Base-by-base conservation (phyloP, 2,329 filamentous ascomycete genomes). In the Aspergillus oerlinghausenensis region DNA sequence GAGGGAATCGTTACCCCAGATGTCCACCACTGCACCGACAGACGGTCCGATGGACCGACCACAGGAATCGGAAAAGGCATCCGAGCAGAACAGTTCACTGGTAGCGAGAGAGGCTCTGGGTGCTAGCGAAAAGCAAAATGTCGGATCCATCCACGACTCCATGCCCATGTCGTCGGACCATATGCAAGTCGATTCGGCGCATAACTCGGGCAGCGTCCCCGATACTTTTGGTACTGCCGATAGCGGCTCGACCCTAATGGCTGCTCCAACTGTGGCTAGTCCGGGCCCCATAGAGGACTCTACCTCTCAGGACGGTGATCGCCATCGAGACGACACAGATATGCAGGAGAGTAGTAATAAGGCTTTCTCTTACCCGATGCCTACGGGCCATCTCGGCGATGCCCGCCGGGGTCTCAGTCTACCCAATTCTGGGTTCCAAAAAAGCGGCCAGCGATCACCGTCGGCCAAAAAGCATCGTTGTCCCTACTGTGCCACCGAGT, bases 401-500 rank as follows among this genome's bases (percentile, higher is more conserved):
- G 78, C 81, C 10, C 75, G 80, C 52, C 79, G 84, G 61, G 82
- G 83, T 55, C 81, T 85, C 73, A 87, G 84, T 66, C 71, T 84
- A 57, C 82, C 82, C 42, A 75, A 79, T 60, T 77, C 82, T 17
- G 82, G 81, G 45, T 82, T 81, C 54, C 77, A 79, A 53, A 79
- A 82, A 68, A 78, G 77, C 60, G 80, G 79, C 54, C 85, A 86
- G 50, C 84, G 85, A 65, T 90, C 91, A 5, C 87, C 89, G 0
- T 87, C 87, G 26, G 82, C 84, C 52, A 97, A 96, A 77, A 93
- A 94, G 69, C 93, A 99, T 78, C 96, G 94, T 73, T 99, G 94
- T 70, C 93, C 91, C 0, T 96, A 96, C 73, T 99, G 94, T 80
- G 86, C 91, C 42, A 97, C 94, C 4, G 94, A 96, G 68, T 99